A percentile compares a stretch with the other conserved stretches of the same genome.
phyloP scores from a whole-genome alignment of 257 asterid species.

The Prunella vulgaris region DNA sequence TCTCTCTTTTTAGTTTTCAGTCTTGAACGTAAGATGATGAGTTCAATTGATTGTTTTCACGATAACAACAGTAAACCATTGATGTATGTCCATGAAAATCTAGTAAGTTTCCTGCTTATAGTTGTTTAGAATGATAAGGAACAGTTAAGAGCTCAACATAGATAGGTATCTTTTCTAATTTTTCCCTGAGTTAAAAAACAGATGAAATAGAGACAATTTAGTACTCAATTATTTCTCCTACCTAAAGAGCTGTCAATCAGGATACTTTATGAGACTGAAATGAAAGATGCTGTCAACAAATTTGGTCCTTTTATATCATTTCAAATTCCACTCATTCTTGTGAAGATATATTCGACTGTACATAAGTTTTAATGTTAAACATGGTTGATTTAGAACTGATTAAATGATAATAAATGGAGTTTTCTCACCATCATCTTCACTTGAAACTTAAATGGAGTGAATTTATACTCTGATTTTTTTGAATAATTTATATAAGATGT shows the following conservation, averaged over 20 bases:
- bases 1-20: neutral
- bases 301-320: slow-evolving; percentile 4
- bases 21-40: neutral
- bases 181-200: neutral
- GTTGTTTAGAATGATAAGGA: neutral
- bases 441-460: neutral
- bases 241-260: slow-evolving; percentile 15
- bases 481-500: too few relatives aligned
- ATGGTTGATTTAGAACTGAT: neutral
- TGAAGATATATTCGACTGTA: neutral
- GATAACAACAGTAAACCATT: neutral
- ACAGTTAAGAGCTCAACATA: neutral
- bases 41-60: neutral
- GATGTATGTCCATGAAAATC: neutral
- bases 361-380: too few relatives aligned
- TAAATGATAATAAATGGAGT: neutral
- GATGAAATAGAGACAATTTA: neutral
- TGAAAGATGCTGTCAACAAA: slow-evolving; percentile 17
- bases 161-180: slow-evolving; percentile 6
- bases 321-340: slow-evolving; percentile 1
- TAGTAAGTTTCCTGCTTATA: neutral
- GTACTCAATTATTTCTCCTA: slow-evolving; percentile 10
- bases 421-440: neutral
- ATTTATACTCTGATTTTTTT: too few relatives aligned
- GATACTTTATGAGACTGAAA: slow-evolving; percentile 15